Evolutionary conservation across 441 rosid species (phyloP).

Genomic region (Pelargonium myrrhifolium): DNA sequence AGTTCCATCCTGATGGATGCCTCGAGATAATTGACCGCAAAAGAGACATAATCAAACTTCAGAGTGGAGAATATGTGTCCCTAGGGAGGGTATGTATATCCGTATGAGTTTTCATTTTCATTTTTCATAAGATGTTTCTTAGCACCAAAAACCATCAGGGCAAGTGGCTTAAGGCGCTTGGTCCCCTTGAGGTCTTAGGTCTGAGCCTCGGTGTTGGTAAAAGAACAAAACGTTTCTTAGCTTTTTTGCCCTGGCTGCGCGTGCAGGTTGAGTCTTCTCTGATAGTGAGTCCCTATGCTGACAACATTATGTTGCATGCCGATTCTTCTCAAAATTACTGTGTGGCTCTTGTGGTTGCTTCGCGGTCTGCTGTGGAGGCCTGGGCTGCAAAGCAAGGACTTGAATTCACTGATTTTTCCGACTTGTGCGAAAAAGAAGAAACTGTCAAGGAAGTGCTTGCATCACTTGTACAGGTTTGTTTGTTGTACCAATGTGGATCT

Average conservation of each 20-base stretch:
- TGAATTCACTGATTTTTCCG: slow-evolving; percentile 37
- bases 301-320: slow-evolving; percentile 86
- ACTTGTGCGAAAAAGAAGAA: slow-evolving; percentile 55
- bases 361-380: slow-evolving; percentile 54
- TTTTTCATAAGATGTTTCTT: too few species aligned
- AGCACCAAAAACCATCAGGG: too few species aligned
- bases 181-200: too few species aligned
- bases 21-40: slow-evolving; percentile 94
- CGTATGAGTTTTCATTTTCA: too few species aligned
- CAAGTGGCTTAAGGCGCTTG: too few species aligned
- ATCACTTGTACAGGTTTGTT: slow-evolving; percentile 63
- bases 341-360: slow-evolving; percentile 77
- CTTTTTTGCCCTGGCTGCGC: too few species aligned
- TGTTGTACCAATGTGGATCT: too few species aligned
- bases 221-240: too few species aligned
- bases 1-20: slow-evolving; percentile 86
- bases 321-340: slow-evolving; percentile 83
- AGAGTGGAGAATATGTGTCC: slow-evolving; percentile 95
- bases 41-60: slow-evolving; percentile 95
- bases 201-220: too few species aligned
- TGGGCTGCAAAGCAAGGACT: slow-evolving; percentile 80
- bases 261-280: slow-evolving; percentile 97
- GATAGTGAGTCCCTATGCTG: slow-evolving; percentile 51
- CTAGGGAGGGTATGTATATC: slow-evolving; percentile 84
- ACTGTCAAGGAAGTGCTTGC: slow-evolving; percentile 60